Base-by-base conservation (phyloP, 768 basidiomycete genomes). In the Pleurotus djamor region DNA sequence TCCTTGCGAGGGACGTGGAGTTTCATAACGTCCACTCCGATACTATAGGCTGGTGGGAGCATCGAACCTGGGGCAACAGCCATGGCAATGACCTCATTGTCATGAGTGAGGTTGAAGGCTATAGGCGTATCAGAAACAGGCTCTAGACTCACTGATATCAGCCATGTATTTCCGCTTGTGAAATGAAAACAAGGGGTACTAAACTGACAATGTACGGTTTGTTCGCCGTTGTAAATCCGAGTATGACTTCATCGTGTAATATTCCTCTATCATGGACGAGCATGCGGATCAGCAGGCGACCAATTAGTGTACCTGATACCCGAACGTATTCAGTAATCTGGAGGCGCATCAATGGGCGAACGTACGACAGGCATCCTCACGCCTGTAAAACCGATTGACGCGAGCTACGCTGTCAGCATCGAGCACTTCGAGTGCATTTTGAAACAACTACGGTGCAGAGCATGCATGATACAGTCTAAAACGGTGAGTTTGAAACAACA, bases 11-110 rank as follows among this genome's bases (percentile, higher is more conserved):
- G 91, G 16, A 89, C 70, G 48, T 78, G 79, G 44, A 90, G 75
- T 67, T 85, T 87, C 92, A 94, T 95, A 50, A 93, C 80, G 72
- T 95, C 92, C 43, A 94, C 76, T 16, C 93, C 92, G 8, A 94
- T 67, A 9, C 77, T 83, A 49, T 84, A 88, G 2, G 84, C 83
- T 16, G 80, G 83, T 16, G 77, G 73, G 60, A 76, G 71, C 45
- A 75, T 66, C 4, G 62, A 63, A 57, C 80, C 77, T 9, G 72
- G 67, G 7, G 82, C 82, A 61, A 82, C 82, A 3, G 82, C 88
- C 81, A 95, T 84, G 12, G 82, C 89, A 58, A 94, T 76, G 28
- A 90, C 67, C 2, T 79, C 81, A 65, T 86, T 88, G 69, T 95
- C 93, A 68, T 95, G 92, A 17, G 92, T 84, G 55, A 94, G 77